A percentile compares a stretch with the other conserved stretches of the same genome.
These are phyloP conservation scores for Balamuthia mandrillaris DNA, from an alignment of 208 protist species.

Conservation along the genomic window DNA sequence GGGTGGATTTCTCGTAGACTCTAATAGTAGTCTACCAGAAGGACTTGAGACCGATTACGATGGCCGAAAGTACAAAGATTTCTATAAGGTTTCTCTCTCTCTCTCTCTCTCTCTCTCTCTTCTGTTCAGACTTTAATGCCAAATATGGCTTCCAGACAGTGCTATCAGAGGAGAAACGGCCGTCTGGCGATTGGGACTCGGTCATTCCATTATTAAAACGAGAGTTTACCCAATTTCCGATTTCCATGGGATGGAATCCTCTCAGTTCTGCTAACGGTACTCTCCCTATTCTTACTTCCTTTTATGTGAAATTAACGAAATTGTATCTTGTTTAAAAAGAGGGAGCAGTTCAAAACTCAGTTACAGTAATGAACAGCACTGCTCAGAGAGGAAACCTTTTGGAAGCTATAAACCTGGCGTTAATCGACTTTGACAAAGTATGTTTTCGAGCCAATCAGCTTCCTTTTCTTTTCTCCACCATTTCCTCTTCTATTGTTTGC, in stretches of 20 bases:
- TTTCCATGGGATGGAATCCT: background rate
- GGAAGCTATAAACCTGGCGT: constrained; percentile 70
- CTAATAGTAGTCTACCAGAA: background rate
- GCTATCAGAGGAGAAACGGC: no score
- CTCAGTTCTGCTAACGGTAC: background rate
- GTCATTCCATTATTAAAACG: constrained; percentile 1
- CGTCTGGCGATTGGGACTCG: constrained; percentile 39
- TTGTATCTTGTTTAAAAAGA: no score
- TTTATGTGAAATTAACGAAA: no score
- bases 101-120: background rate
- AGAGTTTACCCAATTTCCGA: constrained; percentile 29
- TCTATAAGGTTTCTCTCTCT: constrained; percentile 14
- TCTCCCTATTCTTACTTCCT: no score
- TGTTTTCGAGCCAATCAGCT: background rate
- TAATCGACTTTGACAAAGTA: constrained; percentile 67
- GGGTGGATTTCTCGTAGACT: background rate
- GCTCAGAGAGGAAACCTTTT: constrained; percentile 69
- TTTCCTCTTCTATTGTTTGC: background rate
- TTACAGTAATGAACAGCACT: constrained; percentile 52
- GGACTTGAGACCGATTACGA: background rate
- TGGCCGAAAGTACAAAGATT: constrained; percentile 16
- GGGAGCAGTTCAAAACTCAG: constrained; percentile 7
- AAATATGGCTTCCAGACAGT: background rate
- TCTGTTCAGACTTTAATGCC: background rate
- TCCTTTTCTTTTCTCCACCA: background rate